Base-by-base conservation (phyloP, 2,329 filamentous ascomycete genomes). In the Fusarium oligoseptatum region DNA sequence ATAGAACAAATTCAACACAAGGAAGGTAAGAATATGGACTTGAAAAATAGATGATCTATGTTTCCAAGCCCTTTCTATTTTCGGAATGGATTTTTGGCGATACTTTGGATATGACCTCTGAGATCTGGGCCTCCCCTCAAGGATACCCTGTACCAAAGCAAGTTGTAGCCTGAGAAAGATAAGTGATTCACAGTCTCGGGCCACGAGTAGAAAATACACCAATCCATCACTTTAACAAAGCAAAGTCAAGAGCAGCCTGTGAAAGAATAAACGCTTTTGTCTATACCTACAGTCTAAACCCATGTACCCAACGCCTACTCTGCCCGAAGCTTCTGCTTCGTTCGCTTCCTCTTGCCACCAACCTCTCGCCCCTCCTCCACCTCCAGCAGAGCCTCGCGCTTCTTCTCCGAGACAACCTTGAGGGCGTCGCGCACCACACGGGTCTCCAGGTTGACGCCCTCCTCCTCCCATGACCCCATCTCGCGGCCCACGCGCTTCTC, bases 351-450 rank as follows among this genome's bases (percentile, higher is more conserved):
- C 86, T 97, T 97, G n/a, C 97, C 97, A 66, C 93, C 91, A 6
- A 98, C 95, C 84, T 98, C 95, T 78, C 93, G 92, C 12, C 94
- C 93, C 84, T 98, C 95, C 82, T 98, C 97, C 75, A 98, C 94
- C 83, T 97, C 94, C 77, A 98, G 83, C 82, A 96, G 82, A 1
- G 96, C 97, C 84, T 98, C 95, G 67, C 95, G 90, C 88, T 98
- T 98, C 89, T 96, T 97, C 87, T 97, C 94, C n/a, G 94, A 93
- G 7, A 99, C 97, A 55, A 94, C 83, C 88, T 97, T 98, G 80
- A 99, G 85, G 39, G 92, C 92, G 73, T 97, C 95, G 64, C 93
- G 89, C 57, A 98, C 87, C 27, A 99, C 95, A 67, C 97, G 88
- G 2, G 92, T 94, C 86, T 98, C 96, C n/a, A 99, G 85, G 84